A percentile compares a stretch with the other conserved stretches of the same genome.
Evolutionary conservation across 306 rosid species (phyloP).

Genomic region (Acacia crassicarpa): DNA sequence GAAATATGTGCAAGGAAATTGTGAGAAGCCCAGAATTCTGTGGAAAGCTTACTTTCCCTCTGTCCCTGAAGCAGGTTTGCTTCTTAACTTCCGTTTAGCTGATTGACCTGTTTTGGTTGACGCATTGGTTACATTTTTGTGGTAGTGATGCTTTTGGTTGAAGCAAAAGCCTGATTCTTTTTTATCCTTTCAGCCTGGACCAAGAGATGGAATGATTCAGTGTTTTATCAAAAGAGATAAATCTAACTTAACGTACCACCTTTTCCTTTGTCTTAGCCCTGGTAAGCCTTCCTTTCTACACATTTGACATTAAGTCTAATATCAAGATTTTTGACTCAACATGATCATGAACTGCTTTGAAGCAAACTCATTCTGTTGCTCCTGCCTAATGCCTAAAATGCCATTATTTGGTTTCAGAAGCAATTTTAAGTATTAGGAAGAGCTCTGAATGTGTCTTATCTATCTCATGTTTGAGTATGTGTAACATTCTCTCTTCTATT

Average conservation of each 20-base stretch:
- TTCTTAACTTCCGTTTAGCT: background rate
- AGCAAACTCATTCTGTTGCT: background rate
- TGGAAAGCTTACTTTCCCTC: constrained; percentile 86
- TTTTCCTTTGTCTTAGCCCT: constrained; percentile 79
- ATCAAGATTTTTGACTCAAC: background rate
- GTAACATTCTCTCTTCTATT: background rate
- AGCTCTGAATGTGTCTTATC: constrained; percentile 1
- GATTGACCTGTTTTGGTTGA: constrained; percentile 4
- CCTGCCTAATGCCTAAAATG: background rate
- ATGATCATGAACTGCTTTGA: background rate
- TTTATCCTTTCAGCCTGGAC: constrained; percentile 68
- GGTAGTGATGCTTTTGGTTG: constrained; percentile 2
- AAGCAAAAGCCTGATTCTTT: constrained; percentile 19
- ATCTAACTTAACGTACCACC: constrained; percentile 78
- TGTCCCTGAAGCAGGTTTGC: constrained; percentile 82
- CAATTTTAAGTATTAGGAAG: background rate
- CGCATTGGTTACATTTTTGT: background rate
- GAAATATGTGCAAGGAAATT: constrained; percentile 83
- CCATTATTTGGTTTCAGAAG: background rate
- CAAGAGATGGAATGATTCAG: constrained; percentile 72
- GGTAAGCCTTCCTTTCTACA: constrained; percentile 39
- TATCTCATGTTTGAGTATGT: background rate
- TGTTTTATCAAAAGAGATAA: constrained; percentile 89
- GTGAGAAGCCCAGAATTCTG: constrained; percentile 75
- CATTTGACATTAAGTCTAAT: background rate